Conservation (phyloP, 768 basidiomycete species). For the Gloeopeniophorella convolvens region DNA sequence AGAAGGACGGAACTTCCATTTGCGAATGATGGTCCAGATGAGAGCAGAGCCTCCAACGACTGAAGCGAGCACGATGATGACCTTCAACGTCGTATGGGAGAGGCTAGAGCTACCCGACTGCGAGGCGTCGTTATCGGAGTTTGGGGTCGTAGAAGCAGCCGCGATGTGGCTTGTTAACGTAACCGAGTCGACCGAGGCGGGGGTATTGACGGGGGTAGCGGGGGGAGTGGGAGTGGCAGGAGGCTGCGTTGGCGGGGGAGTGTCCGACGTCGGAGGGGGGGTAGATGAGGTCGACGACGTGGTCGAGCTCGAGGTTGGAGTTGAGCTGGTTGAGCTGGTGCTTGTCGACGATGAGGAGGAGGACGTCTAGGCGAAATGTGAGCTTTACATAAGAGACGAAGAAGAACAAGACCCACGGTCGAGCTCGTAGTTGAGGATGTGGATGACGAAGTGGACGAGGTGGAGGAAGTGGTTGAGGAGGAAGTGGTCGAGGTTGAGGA, state of each 20-base stretch:
- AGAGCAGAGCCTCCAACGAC: slow-evolving; percentile 62
- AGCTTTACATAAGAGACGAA: neutral
- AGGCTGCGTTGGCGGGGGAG: slow-evolving; percentile 21
- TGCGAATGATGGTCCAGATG: slow-evolving; percentile 86
- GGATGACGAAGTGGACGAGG: slow-evolving; percentile 4
- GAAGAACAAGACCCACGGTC: slow-evolving; percentile 3
- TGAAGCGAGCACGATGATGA: slow-evolving; percentile 64
- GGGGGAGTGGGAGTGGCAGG: slow-evolving; percentile 24
- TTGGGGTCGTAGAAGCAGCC: slow-evolving; percentile 21
- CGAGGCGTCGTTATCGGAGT: slow-evolving; percentile 24
- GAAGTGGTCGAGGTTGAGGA: slow-evolving; percentile 10
- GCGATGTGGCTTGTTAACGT: slow-evolving; percentile 22
- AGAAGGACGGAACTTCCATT: slow-evolving; percentile 84
- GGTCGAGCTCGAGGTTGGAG: slow-evolving; percentile 20
- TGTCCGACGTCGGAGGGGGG: slow-evolving; percentile 5
- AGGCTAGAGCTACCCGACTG: slow-evolving; percentile 38
- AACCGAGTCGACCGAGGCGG: slow-evolving; percentile 23
- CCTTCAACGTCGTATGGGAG: slow-evolving; percentile 42
- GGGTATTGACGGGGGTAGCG: slow-evolving; percentile 8
- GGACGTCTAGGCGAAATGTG: neutral
- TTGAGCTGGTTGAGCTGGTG: slow-evolving; percentile 19
- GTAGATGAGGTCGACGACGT: slow-evolving; percentile 18
- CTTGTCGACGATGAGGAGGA: slow-evolving; percentile 9
- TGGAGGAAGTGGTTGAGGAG: slow-evolving; percentile 12
- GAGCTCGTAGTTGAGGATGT: neutral